Evolutionary conservation across 169 alveolate species (phyloP).

Genomic region (Babesia bovis): DNA sequence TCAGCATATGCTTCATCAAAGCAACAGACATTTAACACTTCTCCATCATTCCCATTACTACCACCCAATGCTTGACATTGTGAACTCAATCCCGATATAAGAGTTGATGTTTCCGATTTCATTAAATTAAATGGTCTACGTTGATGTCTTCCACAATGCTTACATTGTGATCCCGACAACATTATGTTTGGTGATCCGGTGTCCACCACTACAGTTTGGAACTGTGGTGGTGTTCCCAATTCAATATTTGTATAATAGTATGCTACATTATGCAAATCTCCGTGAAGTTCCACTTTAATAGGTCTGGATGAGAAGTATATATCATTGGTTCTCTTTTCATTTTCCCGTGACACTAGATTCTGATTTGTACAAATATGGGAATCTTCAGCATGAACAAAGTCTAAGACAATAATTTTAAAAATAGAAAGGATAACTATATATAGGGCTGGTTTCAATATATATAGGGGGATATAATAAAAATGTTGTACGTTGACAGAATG

Average conservation of each 20-base stretch:
- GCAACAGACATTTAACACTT: constrained; percentile 20
- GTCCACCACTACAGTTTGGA: constrained; percentile 70
- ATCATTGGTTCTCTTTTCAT: not conserved
- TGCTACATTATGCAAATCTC: constrained; percentile 75
- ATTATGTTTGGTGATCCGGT: constrained; percentile 74
- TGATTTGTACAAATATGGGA: no score
- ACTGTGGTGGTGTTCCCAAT: constrained; percentile 71
- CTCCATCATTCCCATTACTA: constrained; percentile 20
- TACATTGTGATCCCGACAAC: constrained; percentile 62
- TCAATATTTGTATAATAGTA: constrained; percentile 66
- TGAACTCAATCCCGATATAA: constrained; percentile 39
- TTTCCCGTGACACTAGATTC: no score
- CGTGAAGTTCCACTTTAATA: constrained; percentile 41
- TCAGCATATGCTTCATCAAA: constrained; percentile 70
- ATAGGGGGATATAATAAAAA: no score
- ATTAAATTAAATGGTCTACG: constrained; percentile 48
- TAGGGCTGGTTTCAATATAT: no score
- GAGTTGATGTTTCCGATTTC: constrained; percentile 58
- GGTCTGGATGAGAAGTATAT: not conserved
- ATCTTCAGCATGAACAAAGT: no score
- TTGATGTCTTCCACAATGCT: constrained; percentile 71
- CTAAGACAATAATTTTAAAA: no score
- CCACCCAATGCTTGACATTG: constrained; percentile 53
- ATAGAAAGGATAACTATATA: no score
- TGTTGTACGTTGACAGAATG: no score